phyloP scores from a whole-genome alignment of 257 asterid genomes.

The Penstemon davidsonii region DNA sequence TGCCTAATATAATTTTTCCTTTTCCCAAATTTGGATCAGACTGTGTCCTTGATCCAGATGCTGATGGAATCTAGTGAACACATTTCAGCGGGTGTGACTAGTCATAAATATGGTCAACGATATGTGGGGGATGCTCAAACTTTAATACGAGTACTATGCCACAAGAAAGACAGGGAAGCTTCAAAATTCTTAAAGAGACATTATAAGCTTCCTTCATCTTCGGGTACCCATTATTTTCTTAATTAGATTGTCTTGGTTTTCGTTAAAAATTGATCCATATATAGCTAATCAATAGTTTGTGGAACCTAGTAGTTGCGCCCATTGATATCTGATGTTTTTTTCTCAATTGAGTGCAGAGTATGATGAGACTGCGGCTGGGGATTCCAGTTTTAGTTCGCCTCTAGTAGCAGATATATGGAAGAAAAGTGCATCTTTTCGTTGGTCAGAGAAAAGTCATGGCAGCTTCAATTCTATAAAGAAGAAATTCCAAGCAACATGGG shows the following conservation, averaged over 20 bases:
- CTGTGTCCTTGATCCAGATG: conserved; percentile 75
- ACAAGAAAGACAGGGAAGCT: conserved; percentile 87
- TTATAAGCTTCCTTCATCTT: conserved; percentile 83
- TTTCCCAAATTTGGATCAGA: conserved; percentile 44
- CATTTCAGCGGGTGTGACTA: conserved; percentile 52
- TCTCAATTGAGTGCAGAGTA: conserved; percentile 54
- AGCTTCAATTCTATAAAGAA: conserved; percentile 82
- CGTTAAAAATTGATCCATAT: background rate
- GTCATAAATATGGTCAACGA: conserved; percentile 43
- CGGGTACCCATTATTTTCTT: conserved; percentile 47
- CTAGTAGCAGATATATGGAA: conserved; percentile 66
- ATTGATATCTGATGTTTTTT: background rate
- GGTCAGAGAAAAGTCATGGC: conserved; percentile 75
- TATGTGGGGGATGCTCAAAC: conserved; percentile 80
- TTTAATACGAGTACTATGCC: conserved; percentile 83
- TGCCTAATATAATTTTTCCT: conserved; percentile 25
- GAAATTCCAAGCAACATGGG: conserved; percentile 69
- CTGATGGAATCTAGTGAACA: conserved; percentile 78
- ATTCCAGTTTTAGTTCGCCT: conserved; percentile 56
- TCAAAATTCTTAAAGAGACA: conserved; percentile 79
- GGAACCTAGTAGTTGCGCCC: background rate
- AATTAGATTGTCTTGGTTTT: conserved; percentile 5
- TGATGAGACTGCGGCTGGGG: conserved; percentile 52
- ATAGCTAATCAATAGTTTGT: background rate
- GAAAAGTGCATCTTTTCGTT: conserved; percentile 63